Percentiles rank a stretch among this genome's conserved stretches.
Evolutionary conservation across 2,329 filamentous ascomycete genomes (phyloP).

Genomic region (Sporothrix luriei): DNA sequence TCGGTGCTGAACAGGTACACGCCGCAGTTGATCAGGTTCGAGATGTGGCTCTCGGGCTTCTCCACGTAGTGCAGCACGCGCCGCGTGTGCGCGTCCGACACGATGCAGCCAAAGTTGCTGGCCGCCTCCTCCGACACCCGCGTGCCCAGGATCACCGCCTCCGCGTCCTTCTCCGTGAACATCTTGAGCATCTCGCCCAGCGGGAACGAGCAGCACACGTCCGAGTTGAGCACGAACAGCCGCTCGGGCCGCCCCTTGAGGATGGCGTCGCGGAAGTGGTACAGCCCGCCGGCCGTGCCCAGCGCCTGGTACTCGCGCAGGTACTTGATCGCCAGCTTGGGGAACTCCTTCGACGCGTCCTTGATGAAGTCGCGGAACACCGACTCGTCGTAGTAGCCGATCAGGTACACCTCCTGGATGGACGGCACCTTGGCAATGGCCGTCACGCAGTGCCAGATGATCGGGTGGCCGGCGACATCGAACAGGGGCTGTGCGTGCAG

Average conservation of each 20-base stretch:
- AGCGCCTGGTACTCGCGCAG: slow-evolving; percentile 96
- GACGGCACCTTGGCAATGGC: slow-evolving; percentile 87
- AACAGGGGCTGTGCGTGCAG: slow-evolving; percentile 74
- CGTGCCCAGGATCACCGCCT: slow-evolving; percentile 94
- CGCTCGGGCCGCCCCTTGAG: slow-evolving; percentile 92
- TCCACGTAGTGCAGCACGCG: slow-evolving; percentile 98
- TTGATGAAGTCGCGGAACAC: slow-evolving; percentile 99
- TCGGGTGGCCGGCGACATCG: slow-evolving; percentile 96
- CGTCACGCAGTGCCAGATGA: slow-evolving; percentile 96
- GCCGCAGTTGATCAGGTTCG: slow-evolving; percentile 98
- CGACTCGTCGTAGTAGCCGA: slow-evolving; percentile 97
- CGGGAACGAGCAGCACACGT: slow-evolving; percentile 98
- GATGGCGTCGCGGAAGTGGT: slow-evolving; percentile 99
- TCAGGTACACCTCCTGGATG: slow-evolving; percentile 93
- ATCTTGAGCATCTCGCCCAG: slow-evolving; percentile 92
- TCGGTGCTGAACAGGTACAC: slow-evolving; percentile 97
- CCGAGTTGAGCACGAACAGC: slow-evolving; percentile 96
- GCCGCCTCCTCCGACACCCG: slow-evolving; percentile 88
- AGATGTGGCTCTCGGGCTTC: slow-evolving; percentile 97
- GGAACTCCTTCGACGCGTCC: slow-evolving; percentile 80
- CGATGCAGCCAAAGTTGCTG: slow-evolving; percentile 96
- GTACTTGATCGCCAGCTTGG: slow-evolving; percentile 88
- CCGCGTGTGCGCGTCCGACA: slow-evolving; percentile 89
- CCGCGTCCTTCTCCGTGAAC: slow-evolving; percentile 92
- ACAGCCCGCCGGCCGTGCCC: slow-evolving; percentile 92